phyloP scores from a whole-genome alignment of 2,329 filamentous ascomycete species.

The Xylaria sp. region DNA sequence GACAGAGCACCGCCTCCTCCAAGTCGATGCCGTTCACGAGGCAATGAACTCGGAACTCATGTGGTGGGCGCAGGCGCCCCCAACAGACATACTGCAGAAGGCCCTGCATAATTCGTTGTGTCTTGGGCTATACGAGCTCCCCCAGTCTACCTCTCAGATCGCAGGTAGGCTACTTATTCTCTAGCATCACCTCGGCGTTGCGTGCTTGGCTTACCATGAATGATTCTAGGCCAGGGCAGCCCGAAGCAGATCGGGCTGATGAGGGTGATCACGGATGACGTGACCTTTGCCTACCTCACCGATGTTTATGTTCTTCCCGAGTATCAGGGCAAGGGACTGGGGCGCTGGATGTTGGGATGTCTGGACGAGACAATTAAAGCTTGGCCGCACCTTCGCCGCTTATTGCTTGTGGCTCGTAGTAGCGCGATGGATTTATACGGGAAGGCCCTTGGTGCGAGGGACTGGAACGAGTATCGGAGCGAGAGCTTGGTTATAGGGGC shows the following conservation, averaged over 20 bases:
- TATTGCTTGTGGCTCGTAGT: constrained; percentile 58
- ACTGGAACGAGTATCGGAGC: constrained; percentile 53
- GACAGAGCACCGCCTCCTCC: constrained; percentile 62
- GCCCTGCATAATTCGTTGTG: constrained; percentile 65
- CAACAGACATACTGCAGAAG: constrained; percentile 53
- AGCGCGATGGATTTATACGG: constrained; percentile 51
- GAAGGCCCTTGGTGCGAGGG: constrained; percentile 52
- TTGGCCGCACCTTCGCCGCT: constrained; percentile 60
- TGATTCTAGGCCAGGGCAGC: constrained; percentile 28
- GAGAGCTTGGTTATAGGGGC: constrained; percentile 42
- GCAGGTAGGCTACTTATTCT: constrained; percentile 36
- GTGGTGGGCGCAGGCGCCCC: constrained; percentile 64
- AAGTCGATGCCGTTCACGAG: constrained; percentile 58
- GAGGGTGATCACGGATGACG: constrained; percentile 71
- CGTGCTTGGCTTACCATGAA: constrained; percentile 13
- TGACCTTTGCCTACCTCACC: constrained; percentile 70
- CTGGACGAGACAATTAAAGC: constrained; percentile 52
- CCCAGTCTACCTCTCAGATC: constrained; percentile 40
- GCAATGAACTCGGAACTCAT: constrained; percentile 62
- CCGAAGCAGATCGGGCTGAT: constrained; percentile 57
- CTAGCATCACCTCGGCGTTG: background rate
- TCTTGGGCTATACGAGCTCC: constrained; percentile 59
- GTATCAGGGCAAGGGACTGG: constrained; percentile 58
- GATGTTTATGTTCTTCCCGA: constrained; percentile 60
- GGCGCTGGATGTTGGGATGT: constrained; percentile 59